Evolutionary conservation across 2,329 filamentous ascomycete species (phyloP).

Genomic region (Hymenoscyphus infarciens): DNA sequence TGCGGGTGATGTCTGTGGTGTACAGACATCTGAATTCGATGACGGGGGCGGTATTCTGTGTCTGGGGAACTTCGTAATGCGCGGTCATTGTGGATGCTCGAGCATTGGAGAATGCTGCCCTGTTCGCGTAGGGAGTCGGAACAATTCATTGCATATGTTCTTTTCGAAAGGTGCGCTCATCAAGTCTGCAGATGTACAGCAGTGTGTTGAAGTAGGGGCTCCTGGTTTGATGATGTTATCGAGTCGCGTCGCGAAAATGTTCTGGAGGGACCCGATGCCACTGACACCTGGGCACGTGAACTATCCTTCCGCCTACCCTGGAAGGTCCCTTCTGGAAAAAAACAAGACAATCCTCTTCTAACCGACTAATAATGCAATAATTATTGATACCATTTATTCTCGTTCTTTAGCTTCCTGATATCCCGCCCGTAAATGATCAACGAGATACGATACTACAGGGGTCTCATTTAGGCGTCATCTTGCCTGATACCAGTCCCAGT

Average conservation of each 20-base stretch:
- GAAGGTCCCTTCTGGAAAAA: no score
- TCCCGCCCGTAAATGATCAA: no score
- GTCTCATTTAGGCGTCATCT: not conserved
- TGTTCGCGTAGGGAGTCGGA: conserved; percentile 2
- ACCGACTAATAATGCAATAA: no score
- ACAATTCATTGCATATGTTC: conserved; percentile 15
- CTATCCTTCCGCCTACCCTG: no score
- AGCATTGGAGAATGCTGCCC: conserved; percentile 14
- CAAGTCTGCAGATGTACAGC: not conserved
- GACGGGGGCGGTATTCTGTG: conserved; percentile 64
- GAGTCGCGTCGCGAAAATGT: no score
- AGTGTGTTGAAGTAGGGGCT: not conserved
- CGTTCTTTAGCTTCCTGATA: no score
- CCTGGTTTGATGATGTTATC: not conserved
- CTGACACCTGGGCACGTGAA: no score
- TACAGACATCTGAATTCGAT: conserved; percentile 83
- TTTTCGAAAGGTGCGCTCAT: not conserved
- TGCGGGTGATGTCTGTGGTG: conserved; percentile 78
- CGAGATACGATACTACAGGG: not conserved
- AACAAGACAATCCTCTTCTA: no score
- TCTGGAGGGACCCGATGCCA: no score
- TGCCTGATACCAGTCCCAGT: no score
- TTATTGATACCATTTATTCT: no score
- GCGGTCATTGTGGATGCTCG: conserved; percentile 13
- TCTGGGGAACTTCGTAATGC: conserved; percentile 26